Conservation (phyloP, 768 basidiomycete species). For the Boletus pseudo-olivaceus region DNA sequence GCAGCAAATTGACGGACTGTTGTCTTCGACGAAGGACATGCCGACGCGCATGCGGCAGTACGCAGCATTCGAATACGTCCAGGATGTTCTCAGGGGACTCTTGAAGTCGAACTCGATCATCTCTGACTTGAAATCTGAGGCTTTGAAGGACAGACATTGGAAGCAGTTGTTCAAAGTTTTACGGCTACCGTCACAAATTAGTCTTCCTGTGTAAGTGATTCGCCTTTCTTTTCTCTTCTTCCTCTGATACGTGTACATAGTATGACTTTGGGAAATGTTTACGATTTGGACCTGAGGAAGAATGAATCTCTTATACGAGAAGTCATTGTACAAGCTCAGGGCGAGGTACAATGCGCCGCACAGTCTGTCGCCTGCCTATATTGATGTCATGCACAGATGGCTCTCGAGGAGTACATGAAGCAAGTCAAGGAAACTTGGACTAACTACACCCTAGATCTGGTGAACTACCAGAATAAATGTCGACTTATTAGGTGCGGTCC, state of each 20-base stretch:
- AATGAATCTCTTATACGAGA: constrained; percentile 92
- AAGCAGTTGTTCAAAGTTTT: constrained; percentile 92
- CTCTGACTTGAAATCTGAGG: constrained; percentile 95
- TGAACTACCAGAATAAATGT: constrained; percentile 99
- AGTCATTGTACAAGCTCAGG: constrained; percentile 94
- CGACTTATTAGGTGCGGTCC: constrained; percentile 75
- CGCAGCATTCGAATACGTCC: constrained; percentile 97
- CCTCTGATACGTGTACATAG: constrained; percentile 37
- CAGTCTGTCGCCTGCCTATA: background rate
- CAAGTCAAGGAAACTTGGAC: constrained; percentile 98
- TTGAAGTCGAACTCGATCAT: constrained; percentile 88
- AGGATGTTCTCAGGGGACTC: constrained; percentile 80
- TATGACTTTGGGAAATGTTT: constrained; percentile 95
- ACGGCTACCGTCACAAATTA: constrained; percentile 69
- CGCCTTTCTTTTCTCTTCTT: constrained; percentile 9
- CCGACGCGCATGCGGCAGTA: constrained; percentile 99
- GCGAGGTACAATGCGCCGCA: constrained; percentile 59
- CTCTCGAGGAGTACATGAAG: constrained; percentile 91
- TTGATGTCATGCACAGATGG: constrained; percentile 59
- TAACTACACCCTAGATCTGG: constrained; percentile 89
- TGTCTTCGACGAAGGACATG: constrained; percentile 97
- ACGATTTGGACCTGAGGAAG: constrained; percentile 92
- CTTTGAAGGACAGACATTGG: constrained; percentile 97
- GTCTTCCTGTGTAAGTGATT: constrained; percentile 60
- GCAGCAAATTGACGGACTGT: constrained; percentile 87